Conservation (phyloP, 1,284 basidiomycete genomes). For the Flammula alnicola region DNA sequence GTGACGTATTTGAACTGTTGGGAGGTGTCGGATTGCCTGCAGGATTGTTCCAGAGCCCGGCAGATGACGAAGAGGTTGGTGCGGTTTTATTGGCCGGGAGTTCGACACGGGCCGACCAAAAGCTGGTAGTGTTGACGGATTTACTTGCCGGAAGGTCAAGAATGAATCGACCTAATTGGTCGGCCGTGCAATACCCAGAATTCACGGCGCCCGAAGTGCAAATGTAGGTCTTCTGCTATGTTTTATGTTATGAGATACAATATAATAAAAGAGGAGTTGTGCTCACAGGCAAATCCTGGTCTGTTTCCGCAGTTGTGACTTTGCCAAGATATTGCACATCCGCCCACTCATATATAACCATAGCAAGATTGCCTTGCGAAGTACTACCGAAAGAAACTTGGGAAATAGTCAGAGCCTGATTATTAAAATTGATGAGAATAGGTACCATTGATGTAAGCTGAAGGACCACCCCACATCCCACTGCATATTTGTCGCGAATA, state of each 20-base stretch:
- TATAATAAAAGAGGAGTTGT: conserved; percentile 13
- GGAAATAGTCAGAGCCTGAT: background rate
- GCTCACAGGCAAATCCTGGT: conserved; percentile 71
- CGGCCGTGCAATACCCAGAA: conserved; percentile 69
- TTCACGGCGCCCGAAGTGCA: conserved; percentile 81
- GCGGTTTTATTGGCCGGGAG: conserved; percentile 49
- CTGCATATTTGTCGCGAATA: conserved; percentile 89
- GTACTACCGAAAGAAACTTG: conserved; percentile 80
- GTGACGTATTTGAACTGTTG: conserved; percentile 48
- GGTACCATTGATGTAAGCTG: conserved; percentile 86
- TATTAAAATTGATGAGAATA: conserved; percentile 6
- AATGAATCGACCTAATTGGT: conserved; percentile 85
- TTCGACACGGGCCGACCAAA: conserved; percentile 76
- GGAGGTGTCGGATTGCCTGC: conserved; percentile 60
- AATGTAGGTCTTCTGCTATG: conserved; percentile 86
- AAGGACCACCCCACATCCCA: conserved; percentile 87
- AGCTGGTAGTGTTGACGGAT: conserved; percentile 70
- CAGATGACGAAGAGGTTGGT: conserved; percentile 25
- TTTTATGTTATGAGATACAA: conserved; percentile 13
- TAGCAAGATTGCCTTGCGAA: conserved; percentile 90
- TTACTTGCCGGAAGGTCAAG: conserved; percentile 68
- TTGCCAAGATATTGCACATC: conserved; percentile 88
- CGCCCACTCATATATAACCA: conserved; percentile 95
- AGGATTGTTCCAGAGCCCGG: conserved; percentile 62
- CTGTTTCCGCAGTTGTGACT: conserved; percentile 46